Evolutionary conservation across 225 moss, liverwort and hornwort genomes (phyloP).

Genomic region (Marchantia polymorpha): DNA sequence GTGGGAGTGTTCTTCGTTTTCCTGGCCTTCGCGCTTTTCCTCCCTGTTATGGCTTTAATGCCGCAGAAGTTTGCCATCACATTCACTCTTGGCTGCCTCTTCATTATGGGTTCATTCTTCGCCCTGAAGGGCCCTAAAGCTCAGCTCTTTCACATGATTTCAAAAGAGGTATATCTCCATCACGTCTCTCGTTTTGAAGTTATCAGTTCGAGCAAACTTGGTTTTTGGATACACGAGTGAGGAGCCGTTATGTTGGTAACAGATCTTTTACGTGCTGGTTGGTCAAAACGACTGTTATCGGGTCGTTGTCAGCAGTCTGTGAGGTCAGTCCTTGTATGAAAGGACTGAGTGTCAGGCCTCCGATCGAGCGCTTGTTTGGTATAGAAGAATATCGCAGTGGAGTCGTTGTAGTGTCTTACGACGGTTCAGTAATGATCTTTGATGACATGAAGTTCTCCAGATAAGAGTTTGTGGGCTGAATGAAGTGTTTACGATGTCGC

Average conservation of each 20-base stretch:
- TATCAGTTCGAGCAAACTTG: too few relatives aligned
- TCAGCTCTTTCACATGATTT: conserved; percentile 87
- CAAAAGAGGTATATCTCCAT: conserved; percentile 59
- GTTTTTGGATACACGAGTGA: too few relatives aligned
- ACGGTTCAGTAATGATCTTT: not conserved
- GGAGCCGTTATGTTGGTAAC: too few relatives aligned
- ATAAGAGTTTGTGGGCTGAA: not conserved
- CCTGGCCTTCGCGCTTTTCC: conserved; percentile 79
- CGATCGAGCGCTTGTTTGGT: too few relatives aligned
- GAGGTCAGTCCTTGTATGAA: too few relatives aligned
- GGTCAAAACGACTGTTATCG: too few relatives aligned
- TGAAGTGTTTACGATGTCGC: not conserved
- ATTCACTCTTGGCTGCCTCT: conserved; percentile 88
- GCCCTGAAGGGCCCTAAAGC: conserved; percentile 91
- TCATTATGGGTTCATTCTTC: conserved; percentile 90
- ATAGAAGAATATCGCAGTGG: too few relatives aligned
- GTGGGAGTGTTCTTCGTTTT: conserved; percentile 86
- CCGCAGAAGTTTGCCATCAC: conserved; percentile 89
- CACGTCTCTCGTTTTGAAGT: not conserved
- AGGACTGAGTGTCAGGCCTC: too few relatives aligned
- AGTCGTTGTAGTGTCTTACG: too few relatives aligned
- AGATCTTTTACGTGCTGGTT: too few relatives aligned
- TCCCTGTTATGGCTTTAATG: conserved; percentile 67
- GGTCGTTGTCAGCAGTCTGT: too few relatives aligned
- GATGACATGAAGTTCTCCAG: not conserved